phyloP scores from a whole-genome alignment of 2,329 filamentous ascomycete genomes.

The Catunica adiposa region DNA sequence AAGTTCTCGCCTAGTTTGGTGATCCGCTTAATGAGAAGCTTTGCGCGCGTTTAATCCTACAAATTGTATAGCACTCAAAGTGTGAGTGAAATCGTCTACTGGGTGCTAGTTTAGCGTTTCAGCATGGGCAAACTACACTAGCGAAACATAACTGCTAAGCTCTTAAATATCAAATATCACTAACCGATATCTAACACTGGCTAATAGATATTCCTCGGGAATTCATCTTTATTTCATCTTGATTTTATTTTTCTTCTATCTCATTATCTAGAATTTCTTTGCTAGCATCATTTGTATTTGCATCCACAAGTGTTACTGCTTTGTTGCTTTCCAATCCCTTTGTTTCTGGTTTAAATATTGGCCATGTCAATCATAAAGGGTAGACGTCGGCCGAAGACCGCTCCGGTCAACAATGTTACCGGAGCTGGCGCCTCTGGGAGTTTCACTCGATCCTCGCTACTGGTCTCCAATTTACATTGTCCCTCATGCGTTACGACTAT shows the following conservation, averaged over 20 bases:
- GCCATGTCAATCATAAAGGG: too few relatives aligned
- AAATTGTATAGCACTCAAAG: too few relatives aligned
- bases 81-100: neutral
- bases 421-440: neutral
- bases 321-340: too few relatives aligned
- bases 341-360: too few relatives aligned
- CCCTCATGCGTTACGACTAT: constrained; percentile 57
- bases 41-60: neutral
- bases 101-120: neutral
- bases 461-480: constrained; percentile 63
- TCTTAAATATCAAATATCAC: neutral
- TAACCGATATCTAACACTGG: neutral
- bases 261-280: too few relatives aligned
- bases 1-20: neutral
- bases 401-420: neutral
- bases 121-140: neutral
- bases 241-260: too few relatives aligned
- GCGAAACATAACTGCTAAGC: neutral
- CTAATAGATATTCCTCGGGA: neutral
- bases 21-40: too few relatives aligned
- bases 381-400: neutral
- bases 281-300: too few relatives aligned
- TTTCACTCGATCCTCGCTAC: constrained; percentile 21
- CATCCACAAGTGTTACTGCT: too few relatives aligned
- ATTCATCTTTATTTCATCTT: too few relatives aligned